These are phyloP conservation scores for Talaromyces marneffei DNA, from an alignment of 2,329 filamentous ascomycete genomes.

Conservation along the genomic window DNA sequence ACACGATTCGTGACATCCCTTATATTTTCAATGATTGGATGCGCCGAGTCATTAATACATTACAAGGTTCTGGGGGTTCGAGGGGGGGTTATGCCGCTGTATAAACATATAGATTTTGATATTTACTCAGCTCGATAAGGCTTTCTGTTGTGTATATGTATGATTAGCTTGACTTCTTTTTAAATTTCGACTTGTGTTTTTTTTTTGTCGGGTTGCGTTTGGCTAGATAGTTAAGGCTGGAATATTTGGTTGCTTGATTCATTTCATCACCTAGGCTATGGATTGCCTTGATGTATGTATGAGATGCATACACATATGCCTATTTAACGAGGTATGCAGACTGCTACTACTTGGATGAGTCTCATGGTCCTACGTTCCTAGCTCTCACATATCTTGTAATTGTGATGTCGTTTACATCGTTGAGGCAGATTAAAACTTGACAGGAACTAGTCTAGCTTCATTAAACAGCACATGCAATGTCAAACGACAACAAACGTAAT, in stretches of 20 bases:
- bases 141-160: slow-evolving; percentile 1
- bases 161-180: neutral
- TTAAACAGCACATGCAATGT: neutral
- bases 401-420: neutral
- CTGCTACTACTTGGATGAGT: neutral
- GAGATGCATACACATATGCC: neutral
- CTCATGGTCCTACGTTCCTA: neutral
- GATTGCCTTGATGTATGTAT: neutral
- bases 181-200: neutral
- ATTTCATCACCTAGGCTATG: neutral
- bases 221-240: neutral
- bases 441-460: neutral
- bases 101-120: slow-evolving; percentile 38
- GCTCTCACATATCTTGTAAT: neutral
- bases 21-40: slow-evolving; percentile 88
- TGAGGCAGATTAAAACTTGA: neutral
- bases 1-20: slow-evolving; percentile 84
- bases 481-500: neutral
- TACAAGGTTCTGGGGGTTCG: slow-evolving; percentile 69
- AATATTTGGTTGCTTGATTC: neutral
- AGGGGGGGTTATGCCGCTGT: slow-evolving; percentile 94
- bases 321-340: neutral
- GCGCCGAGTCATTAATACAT: slow-evolving; percentile 69
- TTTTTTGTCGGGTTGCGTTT: neutral
- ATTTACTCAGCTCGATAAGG: neutral